phyloP scores from a whole-genome alignment of 371 early-diverging fungal species.

The Mucor lusitanicus region DNA sequence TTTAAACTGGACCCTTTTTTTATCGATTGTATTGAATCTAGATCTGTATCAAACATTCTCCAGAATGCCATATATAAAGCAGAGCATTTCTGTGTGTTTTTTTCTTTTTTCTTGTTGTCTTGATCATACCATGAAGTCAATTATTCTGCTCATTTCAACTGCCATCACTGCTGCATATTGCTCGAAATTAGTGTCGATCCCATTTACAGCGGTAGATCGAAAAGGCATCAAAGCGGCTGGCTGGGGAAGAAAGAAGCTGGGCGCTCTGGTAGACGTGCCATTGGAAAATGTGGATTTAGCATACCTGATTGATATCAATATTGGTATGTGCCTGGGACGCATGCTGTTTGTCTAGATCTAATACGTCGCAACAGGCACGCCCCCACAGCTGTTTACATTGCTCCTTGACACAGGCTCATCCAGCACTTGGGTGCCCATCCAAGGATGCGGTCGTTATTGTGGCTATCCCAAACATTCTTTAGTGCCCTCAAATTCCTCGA shows the following conservation, averaged over 20 bases:
- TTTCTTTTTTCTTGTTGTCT: neutral
- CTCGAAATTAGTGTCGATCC: slow-evolving; percentile 17
- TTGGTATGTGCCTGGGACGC: slow-evolving; percentile 25
- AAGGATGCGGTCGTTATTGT: slow-evolving; percentile 35
- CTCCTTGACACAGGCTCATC: slow-evolving; percentile 51
- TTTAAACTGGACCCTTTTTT: slow-evolving; percentile 1
- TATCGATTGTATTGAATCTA: neutral
- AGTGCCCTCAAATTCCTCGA: slow-evolving; percentile 22
- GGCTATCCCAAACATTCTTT: slow-evolving; percentile 37
- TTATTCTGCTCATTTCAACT: slow-evolving; percentile 6
- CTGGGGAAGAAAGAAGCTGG: neutral
- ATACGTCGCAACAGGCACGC: slow-evolving; percentile 23
- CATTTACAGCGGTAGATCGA: slow-evolving; percentile 22
- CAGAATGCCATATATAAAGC: neutral
- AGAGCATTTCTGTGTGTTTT: neutral
- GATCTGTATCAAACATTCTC: neutral
- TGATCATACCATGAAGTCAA: neutral
- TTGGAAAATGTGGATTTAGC: slow-evolving; percentile 35
- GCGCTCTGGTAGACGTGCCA: slow-evolving; percentile 9
- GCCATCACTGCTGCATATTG: slow-evolving; percentile 3
- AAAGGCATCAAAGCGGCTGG: slow-evolving; percentile 4
- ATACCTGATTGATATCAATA: slow-evolving; percentile 40
- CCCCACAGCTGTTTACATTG: slow-evolving; percentile 45
- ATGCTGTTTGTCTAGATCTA: neutral
- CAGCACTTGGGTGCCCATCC: slow-evolving; percentile 45